Evolutionary conservation across 148 eudicot genomes (phyloP), one percentile per base, ranked within the genome.

Genomic region (Cornus controversa): DNA sequence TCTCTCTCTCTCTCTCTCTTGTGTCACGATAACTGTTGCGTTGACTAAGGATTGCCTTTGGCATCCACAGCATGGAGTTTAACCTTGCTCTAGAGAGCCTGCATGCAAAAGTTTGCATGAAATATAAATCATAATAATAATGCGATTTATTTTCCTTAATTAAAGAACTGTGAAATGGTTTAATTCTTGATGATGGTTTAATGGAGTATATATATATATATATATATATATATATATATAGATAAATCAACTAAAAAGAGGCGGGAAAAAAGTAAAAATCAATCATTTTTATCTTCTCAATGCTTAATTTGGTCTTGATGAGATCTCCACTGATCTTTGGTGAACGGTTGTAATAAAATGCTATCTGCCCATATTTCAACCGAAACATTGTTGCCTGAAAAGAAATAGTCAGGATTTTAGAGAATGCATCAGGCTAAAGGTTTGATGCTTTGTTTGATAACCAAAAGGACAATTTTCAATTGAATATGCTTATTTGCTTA

Each of bases 251-350:
- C n/a, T n/a, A n/a, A n/a, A n/a, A n/a, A n/a, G n/a, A n/a, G n/a
- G n/a, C 84, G n/a, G n/a, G n/a, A n/a, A n/a, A n/a, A n/a, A n/a
- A n/a, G n/a, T n/a, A n/a, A n/a, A n/a, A n/a, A n/a, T n/a, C n/a
- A n/a, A n/a, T n/a, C n/a, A n/a, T n/a, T 70, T 53, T 42, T 75
- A 93, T 96, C 92, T 87, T 91, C 29, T 88, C 84, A 64, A 89
- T 83, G 87, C 86, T 87, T 71, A 85, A 80, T 47, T 87, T 34
- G 81, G 31, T 85, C 76, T 77, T 85, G 98, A 66, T 91, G 96
- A 72, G 90, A 90, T 77, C 71, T 87, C 98, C 98, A 93, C 68
- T 93, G 86, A 58, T 89, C 78, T 45, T 87, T 91, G n/a, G 94
- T 92, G 26, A 94, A 94, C 18, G 96, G 94, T 74, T 89, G 98